Conservation (phyloP, 208 protist genomes). For the Naegleria gruberi region DNA sequence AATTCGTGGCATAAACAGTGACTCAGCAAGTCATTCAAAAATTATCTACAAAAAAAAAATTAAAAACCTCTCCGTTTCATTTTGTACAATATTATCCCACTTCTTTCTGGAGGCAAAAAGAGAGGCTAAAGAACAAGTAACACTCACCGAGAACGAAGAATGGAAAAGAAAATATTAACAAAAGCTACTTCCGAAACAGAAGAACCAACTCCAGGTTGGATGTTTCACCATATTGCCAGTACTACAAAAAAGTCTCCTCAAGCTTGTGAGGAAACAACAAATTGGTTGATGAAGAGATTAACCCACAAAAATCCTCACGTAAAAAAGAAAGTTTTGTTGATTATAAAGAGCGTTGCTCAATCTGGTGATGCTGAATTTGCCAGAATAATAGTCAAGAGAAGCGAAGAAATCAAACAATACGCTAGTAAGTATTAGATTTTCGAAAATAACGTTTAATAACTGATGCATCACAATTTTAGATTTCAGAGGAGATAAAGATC, state of each 20-base stretch:
- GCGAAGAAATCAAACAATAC: constrained; percentile 41
- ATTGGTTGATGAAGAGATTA: constrained; percentile 24
- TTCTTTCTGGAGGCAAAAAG: not conserved
- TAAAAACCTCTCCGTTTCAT: too few relatives aligned
- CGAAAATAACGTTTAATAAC: not conserved
- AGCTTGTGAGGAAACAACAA: not conserved
- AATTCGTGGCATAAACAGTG: too few relatives aligned
- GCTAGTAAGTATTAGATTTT: constrained; percentile 22
- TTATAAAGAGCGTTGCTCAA: constrained; percentile 56
- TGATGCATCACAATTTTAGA: not conserved
- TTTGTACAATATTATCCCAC: not conserved
- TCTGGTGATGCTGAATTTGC: constrained; percentile 58
- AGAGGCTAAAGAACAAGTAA: constrained; percentile 18
- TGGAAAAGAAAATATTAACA: constrained; percentile 29
- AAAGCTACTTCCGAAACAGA: constrained; percentile 24
- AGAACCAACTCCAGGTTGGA: constrained; percentile 28
- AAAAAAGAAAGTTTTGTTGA: constrained; percentile 55
- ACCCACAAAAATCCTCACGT: constrained; percentile 12
- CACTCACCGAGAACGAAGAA: not conserved
- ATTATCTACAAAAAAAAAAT: too few relatives aligned
- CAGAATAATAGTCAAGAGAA: constrained; percentile 45
- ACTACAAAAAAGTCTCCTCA: constrained; percentile 21
- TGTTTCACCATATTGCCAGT: constrained; percentile 28
- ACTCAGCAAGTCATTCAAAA: too few relatives aligned
- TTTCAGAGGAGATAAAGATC: constrained; percentile 47